A percentile compares a stretch with the other conserved stretches of the same genome.
Conservation (phyloP, 352 stramenopile species). For the Phytophthora constricta region DNA sequence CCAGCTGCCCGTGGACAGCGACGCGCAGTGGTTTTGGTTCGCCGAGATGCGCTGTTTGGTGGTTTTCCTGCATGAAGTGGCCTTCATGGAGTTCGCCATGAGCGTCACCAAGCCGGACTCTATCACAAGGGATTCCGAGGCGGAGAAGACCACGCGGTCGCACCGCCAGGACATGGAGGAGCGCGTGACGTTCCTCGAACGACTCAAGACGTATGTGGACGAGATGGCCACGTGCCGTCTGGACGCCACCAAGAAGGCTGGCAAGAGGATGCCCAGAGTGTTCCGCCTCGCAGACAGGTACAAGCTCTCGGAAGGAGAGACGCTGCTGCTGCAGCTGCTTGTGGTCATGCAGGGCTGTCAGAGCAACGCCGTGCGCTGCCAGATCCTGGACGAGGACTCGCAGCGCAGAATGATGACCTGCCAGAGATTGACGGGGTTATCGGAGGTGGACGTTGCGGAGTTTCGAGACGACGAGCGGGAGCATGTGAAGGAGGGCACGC, state of each 20-base stretch:
- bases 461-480: slow-evolving; percentile 87
- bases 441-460: slow-evolving; percentile 87
- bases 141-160: slow-evolving; percentile 60
- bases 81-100: slow-evolving; percentile 87
- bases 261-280: slow-evolving; percentile 56
- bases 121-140: slow-evolving; percentile 43
- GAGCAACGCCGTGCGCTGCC: slow-evolving; percentile 82
- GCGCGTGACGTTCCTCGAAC: slow-evolving; percentile 69
- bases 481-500: slow-evolving; percentile 88
- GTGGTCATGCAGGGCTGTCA: slow-evolving; percentile 86
- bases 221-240: slow-evolving; percentile 63
- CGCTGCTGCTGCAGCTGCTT: slow-evolving; percentile 81
- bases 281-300: slow-evolving; percentile 83
- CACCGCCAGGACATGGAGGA: slow-evolving; percentile 82
- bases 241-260: slow-evolving; percentile 43
- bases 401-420: slow-evolving; percentile 78
- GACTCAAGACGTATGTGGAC: slow-evolving; percentile 67
- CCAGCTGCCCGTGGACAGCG: slow-evolving; percentile 44
- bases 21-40: slow-evolving; percentile 87
- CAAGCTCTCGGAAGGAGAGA: slow-evolving; percentile 75
- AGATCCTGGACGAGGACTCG: slow-evolving; percentile 86
- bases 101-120: slow-evolving; percentile 84
- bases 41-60: slow-evolving; percentile 83
- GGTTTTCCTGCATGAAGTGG: slow-evolving; percentile 85
- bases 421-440: slow-evolving; percentile 78